These are phyloP conservation scores for Penicillium psychrosexuale DNA, from an alignment of 2,329 filamentous ascomycete genomes.

Conservation along the genomic window DNA sequence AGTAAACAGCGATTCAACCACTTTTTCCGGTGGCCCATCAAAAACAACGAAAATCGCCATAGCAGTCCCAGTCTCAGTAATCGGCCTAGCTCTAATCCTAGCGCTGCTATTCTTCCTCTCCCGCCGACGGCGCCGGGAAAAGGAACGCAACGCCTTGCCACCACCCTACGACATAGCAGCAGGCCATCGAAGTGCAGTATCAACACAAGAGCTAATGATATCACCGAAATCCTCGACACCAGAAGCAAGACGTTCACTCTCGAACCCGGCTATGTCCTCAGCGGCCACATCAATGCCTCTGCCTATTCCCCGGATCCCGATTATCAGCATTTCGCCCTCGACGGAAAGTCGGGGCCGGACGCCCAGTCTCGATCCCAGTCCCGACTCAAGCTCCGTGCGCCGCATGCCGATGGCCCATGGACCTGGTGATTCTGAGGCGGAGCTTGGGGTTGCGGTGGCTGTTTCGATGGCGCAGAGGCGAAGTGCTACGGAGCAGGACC, in stretches of 20 bases:
- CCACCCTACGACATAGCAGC: conserved; percentile 10
- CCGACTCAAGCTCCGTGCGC: not conserved
- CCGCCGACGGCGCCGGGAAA: conserved; percentile 19
- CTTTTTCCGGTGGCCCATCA: conserved; percentile 10
- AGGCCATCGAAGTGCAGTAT: conserved; percentile 7
- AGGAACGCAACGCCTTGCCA: conserved; percentile 2
- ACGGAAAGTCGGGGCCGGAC: not conserved
- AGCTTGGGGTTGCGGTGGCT: conserved; percentile 13
- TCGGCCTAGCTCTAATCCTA: conserved; percentile 26
- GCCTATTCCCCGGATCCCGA: not conserved
- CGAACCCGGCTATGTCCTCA: not conserved
- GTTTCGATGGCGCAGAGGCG: conserved; percentile 11
- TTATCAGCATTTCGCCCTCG: conserved; percentile 6
- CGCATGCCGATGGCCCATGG: not conserved
- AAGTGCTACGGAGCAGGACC: conserved; percentile 12
- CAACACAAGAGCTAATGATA: conserved; percentile 15
- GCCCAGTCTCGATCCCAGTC: not conserved
- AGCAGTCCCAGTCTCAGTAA: conserved; percentile 32
- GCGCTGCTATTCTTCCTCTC: conserved; percentile 27
- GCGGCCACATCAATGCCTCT: not conserved
- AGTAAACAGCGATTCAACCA: not conserved
- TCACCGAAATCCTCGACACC: not conserved
- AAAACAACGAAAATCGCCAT: conserved; percentile 31
- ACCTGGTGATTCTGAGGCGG: conserved; percentile 4
- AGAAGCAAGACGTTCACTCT: not conserved